Base-by-base conservation (phyloP, 257 asterid genomes). In the Fraxinus americana region DNA sequence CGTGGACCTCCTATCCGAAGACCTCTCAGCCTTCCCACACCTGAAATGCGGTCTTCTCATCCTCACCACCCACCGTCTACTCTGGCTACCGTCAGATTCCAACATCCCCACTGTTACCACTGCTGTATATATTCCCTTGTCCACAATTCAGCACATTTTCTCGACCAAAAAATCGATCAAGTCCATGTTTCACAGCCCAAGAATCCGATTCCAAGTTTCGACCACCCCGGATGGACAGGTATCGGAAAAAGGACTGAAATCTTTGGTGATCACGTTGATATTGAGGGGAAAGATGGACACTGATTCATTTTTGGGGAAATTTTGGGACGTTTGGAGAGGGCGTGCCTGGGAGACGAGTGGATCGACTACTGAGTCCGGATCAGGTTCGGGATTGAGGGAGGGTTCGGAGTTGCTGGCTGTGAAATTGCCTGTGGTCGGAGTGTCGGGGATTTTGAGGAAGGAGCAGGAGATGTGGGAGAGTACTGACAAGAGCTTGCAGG, bases 391-490 rank as follows among this genome's bases (percentile, higher is more conserved):
- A 27, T 83, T 87, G 30, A 79, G 77, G 75, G 67, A 76, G 69
- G 74, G 43, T 27, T 17, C 68, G 4, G 38, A 57, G 75, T 89
- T 92, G 27, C 79, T 91, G 81, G 96, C 96, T 0, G 23, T 95
- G 74, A 79, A 84, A 82, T 74, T 83, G 84, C 98, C 99, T 2
- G 96, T 95, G 76, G 99, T 95, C 34, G 98, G 98, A 27, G 83
- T 95, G 80, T 76, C 97, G 11, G 97, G 98, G 80, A 95, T 95
- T 85, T 82, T 93, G 91, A 90, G 99, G 88, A 95, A 92, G 84
- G 99, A 95, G 89, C 99, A 95, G 86, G 98, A 95, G 81, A 88
- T 91, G 93, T 95, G 99, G 99, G 99, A 95, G 89, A 95, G 85
- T 84, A 93, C 98, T 78, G 99, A 95, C 85, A 95, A 93, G 92